Base-by-base conservation (phyloP, 495 filamentous ascomycete species). In the Annulohypoxylon maeteangense region DNA sequence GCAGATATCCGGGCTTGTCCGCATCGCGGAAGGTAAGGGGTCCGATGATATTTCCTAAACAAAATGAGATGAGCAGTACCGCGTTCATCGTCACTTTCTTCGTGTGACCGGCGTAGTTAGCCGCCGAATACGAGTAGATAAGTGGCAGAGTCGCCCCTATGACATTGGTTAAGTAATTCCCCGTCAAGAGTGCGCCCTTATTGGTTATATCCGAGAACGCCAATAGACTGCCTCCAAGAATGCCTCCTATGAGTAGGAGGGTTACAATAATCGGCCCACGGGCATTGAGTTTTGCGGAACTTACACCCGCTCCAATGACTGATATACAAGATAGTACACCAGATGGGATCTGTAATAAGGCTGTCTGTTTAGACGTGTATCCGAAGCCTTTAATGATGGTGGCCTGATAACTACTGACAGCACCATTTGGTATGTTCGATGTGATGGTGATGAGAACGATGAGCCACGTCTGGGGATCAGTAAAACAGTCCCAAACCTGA, bases 401-500 rank as follows among this genome's bases (percentile, higher is more conserved):
- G 0, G 75, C 72, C 0, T 80, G 81, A 27, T 57, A 75, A 32
- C 65, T 71, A 53, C 62, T 65, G 20, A 69, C 61, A 18, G 72
- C 72, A 14, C 72, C 72, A 32, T 69, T 72, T 12, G 72, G 72
- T 36, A 75, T 65, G 45, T 42, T 75, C 38, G 16, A 42, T 1
- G 68, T 57, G 22, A 68, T 27, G 7, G 65, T 72, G 31, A 75
- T 67, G 25, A 72, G 27, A 31, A 38, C 40, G 27, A 75, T 71
- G 20, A 78, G 47, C 81, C 81, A 86, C 2, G 86, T 86, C 74
- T 88, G 83, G 6, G 87, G 87, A 51, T 90, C 88, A 32, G 79
- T 23, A 7, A 89, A 78, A 1, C 86, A 82, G 64, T 90, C 88
- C 38, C 82, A 81, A 22, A 89, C 79, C 67, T 92, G 89, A 38